phyloP scores from a whole-genome alignment of 345 rosid genomes.

The Rhizophora apiculata region DNA sequence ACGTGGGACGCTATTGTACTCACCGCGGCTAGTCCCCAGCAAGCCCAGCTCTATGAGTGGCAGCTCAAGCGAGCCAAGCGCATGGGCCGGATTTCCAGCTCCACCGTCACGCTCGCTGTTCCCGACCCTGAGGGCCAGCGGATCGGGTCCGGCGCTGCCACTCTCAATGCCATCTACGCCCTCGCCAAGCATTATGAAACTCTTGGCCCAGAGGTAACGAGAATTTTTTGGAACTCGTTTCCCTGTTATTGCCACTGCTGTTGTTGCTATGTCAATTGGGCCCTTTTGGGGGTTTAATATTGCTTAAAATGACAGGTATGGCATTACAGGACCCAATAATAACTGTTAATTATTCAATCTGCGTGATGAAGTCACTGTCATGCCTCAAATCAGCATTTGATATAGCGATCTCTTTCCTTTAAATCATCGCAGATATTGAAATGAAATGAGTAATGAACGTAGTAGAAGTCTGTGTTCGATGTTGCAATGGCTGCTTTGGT shows the following conservation, averaged over 20 bases:
- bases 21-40: constrained; percentile 97
- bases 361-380: too few species aligned
- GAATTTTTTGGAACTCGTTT: neutral
- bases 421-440: neutral
- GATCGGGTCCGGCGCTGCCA: constrained; percentile 97
- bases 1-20: constrained; percentile 97
- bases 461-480: neutral
- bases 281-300: too few species aligned
- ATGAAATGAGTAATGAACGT: neutral
- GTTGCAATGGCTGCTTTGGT: neutral
- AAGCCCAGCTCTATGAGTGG: constrained; percentile 86
- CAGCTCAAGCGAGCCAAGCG: constrained; percentile 85
- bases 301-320: too few species aligned
- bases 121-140: constrained; percentile 91
- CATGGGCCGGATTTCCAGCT: constrained; percentile 70
- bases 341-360: too few species aligned
- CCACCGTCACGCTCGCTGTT: constrained; percentile 79
- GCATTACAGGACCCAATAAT: too few species aligned
- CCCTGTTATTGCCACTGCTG: neutral
- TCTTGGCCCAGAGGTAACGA: constrained; percentile 34
- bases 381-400: too few species aligned
- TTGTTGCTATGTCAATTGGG: too few species aligned
- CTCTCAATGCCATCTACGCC: constrained; percentile 79
- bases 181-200: constrained; percentile 53
- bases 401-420: neutral